Conservation (phyloP, 2,329 filamentous ascomycete species). For the Clonostachys chloroleuca region DNA sequence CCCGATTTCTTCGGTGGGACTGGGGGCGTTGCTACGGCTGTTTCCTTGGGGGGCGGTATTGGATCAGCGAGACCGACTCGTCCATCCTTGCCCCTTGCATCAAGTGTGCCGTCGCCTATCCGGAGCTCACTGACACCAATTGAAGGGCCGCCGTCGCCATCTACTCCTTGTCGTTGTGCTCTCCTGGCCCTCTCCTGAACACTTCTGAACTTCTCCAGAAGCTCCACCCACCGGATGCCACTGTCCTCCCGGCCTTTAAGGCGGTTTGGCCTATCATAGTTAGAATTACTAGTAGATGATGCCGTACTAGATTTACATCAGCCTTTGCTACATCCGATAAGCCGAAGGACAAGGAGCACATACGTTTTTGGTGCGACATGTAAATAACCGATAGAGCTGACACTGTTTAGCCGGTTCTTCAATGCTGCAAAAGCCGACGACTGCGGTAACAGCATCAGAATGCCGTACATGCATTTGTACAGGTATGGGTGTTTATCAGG, state of each 20-base stretch:
- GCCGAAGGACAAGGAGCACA: constrained; percentile 26
- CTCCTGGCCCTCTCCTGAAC: constrained; percentile 85
- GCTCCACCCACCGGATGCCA: constrained; percentile 84
- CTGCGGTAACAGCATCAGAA: constrained; percentile 97
- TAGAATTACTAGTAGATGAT: constrained; percentile 43
- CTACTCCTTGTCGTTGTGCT: constrained; percentile 54
- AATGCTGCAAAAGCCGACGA: constrained; percentile 95
- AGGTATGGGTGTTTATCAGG: constrained; percentile 92
- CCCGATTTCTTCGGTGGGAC: constrained; percentile 55
- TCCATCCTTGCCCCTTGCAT: constrained; percentile 36
- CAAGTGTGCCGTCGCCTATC: constrained; percentile 31
- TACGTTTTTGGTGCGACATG: constrained; percentile 79
- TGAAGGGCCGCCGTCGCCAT: constrained; percentile 40
- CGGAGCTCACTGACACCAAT: constrained; percentile 37
- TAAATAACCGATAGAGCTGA: constrained; percentile 93
- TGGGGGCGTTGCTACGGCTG: constrained; percentile 34
- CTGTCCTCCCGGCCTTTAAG: constrained; percentile 80
- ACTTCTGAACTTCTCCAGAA: constrained; percentile 89
- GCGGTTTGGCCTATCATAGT: constrained; percentile 70
- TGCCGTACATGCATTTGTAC: constrained; percentile 95
- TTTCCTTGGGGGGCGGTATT: constrained; percentile 43
- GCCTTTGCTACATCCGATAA: background rate
- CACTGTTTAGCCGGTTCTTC: constrained; percentile 94
- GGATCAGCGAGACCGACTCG: constrained; percentile 19
- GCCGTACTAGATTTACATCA: constrained; percentile 26